Conservation (phyloP, 108 stramenopile genomes). For the Aurantiochytrium sp. region DNA sequence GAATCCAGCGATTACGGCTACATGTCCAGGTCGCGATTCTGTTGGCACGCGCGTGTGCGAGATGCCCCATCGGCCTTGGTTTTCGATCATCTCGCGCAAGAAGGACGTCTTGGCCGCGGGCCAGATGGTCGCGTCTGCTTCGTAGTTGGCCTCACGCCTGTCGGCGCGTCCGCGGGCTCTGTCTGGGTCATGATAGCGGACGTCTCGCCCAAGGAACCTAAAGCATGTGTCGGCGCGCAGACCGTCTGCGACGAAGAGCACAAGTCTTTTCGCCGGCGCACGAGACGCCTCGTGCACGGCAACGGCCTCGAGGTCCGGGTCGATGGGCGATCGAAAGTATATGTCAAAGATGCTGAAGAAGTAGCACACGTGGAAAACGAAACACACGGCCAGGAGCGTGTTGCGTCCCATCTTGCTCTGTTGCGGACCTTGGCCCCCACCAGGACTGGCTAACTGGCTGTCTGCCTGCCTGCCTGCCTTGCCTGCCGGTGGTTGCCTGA, state of each 20-base stretch:
- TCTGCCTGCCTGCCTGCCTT: background rate
- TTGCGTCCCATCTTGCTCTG: background rate
- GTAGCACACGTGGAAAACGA: background rate
- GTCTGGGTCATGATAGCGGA: background rate
- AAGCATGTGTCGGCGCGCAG: constrained; percentile 8
- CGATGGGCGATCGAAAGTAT: constrained; percentile 8
- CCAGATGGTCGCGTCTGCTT: background rate
- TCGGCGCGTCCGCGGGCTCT: background rate
- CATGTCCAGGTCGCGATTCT: background rate
- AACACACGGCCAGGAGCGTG: background rate
- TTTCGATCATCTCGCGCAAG: background rate
- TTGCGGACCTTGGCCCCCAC: too few species aligned
- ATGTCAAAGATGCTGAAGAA: constrained; percentile 16
- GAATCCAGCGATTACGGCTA: constrained; percentile 3
- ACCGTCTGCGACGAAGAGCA: background rate
- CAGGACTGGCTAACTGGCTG: background rate
- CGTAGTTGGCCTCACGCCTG: background rate
- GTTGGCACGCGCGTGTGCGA: constrained; percentile 2
- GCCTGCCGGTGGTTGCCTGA: background rate
- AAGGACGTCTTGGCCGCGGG: background rate
- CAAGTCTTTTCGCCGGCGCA: background rate
- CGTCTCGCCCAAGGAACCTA: background rate
- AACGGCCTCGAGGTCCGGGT: background rate
- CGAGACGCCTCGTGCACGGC: background rate
- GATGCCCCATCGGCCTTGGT: background rate